Percentiles rank a stretch among this genome's conserved stretches.
Evolutionary conservation across 345 rosid species (phyloP).

Genomic region (Hirschfeldia incana): DNA sequence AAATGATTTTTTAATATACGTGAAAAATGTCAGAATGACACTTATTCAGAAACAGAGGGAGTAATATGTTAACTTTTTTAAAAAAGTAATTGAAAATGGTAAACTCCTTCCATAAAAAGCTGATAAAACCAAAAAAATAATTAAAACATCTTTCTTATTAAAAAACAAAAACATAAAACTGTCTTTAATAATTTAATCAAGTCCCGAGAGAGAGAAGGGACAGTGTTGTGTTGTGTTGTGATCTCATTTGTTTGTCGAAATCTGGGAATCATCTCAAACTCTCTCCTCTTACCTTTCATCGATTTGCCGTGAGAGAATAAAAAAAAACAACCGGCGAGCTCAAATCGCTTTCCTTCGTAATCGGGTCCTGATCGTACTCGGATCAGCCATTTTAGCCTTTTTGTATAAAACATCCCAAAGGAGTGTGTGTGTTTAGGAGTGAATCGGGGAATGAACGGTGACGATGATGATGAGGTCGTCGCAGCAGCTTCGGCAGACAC

Average conservation of each 20-base stretch:
- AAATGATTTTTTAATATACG: no score
- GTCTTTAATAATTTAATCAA: neutral
- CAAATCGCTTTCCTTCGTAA: neutral
- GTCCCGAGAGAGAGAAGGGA: neutral
- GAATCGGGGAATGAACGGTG: conserved; percentile 34
- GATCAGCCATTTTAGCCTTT: conserved; percentile 21
- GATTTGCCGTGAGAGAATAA: neutral
- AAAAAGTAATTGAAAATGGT: neutral
- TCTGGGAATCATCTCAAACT: neutral
- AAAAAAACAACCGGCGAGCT: neutral
- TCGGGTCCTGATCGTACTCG: conserved; percentile 7
- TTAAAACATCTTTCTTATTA: no score
- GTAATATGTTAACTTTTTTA: no score
- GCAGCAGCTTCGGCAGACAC: conserved; percentile 42
- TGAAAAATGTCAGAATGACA: no score
- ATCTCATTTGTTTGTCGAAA: neutral
- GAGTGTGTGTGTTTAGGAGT: neutral
- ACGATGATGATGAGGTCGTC: conserved; percentile 32
- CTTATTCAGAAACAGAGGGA: no score
- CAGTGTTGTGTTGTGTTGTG: neutral
- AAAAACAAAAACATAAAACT: no score
- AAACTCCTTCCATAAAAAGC: neutral
- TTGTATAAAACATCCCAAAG: neutral
- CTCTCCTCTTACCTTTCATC: neutral
- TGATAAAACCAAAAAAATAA: neutral